Conservation (phyloP, 441 rosid species). For the Geranium incanum region DNA sequence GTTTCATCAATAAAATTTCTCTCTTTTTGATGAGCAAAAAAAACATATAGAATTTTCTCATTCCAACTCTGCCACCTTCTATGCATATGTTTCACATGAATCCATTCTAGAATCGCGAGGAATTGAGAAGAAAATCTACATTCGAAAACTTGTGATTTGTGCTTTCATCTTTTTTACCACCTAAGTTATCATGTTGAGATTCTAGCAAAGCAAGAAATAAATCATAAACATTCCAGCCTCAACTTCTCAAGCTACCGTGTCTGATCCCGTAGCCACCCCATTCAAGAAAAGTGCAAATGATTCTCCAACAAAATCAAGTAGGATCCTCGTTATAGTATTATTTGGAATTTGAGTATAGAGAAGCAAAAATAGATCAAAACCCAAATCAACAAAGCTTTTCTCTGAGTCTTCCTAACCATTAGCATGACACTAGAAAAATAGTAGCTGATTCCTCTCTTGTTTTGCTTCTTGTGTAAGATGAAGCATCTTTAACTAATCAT, state of each 20-base stretch:
- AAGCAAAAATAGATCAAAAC: not conserved
- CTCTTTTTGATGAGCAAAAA: too few relatives aligned
- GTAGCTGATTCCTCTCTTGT: conserved; percentile 10
- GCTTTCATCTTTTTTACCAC: too few relatives aligned
- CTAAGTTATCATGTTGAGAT: too few relatives aligned
- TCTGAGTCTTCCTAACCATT: not conserved
- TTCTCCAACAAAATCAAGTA: conserved; percentile 58
- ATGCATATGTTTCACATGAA: too few relatives aligned
- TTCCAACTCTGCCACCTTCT: too few relatives aligned
- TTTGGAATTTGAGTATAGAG: not conserved
- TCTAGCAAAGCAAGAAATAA: too few relatives aligned
- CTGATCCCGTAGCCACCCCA: conserved; percentile 48
- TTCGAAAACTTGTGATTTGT: too few relatives aligned
- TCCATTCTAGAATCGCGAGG: too few relatives aligned
- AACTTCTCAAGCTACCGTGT: conserved; percentile 45
- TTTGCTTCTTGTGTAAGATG: conserved; percentile 38
- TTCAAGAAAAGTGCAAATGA: conserved; percentile 34
- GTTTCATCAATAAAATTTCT: too few relatives aligned
- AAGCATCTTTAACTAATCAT: conserved; percentile 50
- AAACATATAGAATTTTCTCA: too few relatives aligned
- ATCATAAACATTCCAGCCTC: conserved; percentile 35
- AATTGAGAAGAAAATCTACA: too few relatives aligned
- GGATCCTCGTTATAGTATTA: conserved; percentile 12
- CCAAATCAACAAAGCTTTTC: not conserved
- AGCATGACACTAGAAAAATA: not conserved